Conservation (phyloP, 1,284 basidiomycete species). For the Trichosporon ovoides region DNA sequence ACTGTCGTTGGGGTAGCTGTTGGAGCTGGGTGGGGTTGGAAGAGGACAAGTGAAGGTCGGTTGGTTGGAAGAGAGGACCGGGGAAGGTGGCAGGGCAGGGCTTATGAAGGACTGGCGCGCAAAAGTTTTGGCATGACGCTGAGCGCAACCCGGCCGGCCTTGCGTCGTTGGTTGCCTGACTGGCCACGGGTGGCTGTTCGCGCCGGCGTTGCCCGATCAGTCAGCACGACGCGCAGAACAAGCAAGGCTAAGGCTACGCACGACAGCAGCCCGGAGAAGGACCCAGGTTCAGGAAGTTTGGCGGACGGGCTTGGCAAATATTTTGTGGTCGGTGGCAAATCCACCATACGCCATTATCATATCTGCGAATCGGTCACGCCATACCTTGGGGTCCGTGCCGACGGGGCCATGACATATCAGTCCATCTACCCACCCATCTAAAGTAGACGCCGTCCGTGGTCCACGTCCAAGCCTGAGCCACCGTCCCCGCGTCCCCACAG, state of each 20-base stretch:
- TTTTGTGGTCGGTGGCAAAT: conserved; percentile 1
- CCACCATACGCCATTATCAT: background rate
- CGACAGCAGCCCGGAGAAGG: too few species aligned
- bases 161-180: too few species aligned
- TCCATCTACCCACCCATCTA: too few species aligned
- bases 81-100: too few species aligned
- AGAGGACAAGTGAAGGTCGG: background rate
- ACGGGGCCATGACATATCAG: background rate
- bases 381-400: background rate
- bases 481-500: too few species aligned
- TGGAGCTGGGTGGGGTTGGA: conserved; percentile 1
- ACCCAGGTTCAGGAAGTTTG: background rate
- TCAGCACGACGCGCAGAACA: background rate
- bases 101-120: too few species aligned
- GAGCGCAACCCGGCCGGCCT: too few species aligned
- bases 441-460: too few species aligned
- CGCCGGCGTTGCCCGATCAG: conserved; percentile 3
- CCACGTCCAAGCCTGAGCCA: too few species aligned
- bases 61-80: background rate
- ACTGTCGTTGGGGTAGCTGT: conserved; percentile 1
- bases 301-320: background rate
- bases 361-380: background rate
- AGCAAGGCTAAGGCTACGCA: too few species aligned
- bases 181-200: too few species aligned
- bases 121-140: too few species aligned